Percentiles rank a stretch among this genome's conserved stretches.
Evolutionary conservation across 129 eudicot species (phyloP).

Genomic region (Lonicera japonica): DNA sequence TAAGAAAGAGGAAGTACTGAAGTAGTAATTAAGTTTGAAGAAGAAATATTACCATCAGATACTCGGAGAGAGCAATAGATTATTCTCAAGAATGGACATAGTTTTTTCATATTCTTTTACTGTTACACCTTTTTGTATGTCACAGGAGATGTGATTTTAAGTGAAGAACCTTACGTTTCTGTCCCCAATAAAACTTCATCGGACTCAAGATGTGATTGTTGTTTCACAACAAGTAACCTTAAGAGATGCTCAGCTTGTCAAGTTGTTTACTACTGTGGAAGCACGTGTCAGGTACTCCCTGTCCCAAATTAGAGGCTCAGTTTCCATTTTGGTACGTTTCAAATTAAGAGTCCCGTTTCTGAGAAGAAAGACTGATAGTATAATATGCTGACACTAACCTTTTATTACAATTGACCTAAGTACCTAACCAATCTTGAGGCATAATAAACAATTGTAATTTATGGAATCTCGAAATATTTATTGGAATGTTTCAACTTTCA

Average conservation of each 20-base stretch:
- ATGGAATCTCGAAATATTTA: no score
- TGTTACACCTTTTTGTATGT: neutral
- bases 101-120: neutral
- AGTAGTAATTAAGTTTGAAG: no score
- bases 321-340: no score
- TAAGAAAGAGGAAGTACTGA: no score
- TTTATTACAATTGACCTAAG: no score
- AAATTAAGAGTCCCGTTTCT: no score
- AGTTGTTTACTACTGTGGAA: slow-evolving; percentile 82
- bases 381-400: neutral
- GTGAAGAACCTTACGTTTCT: slow-evolving; percentile 78
- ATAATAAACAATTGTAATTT: neutral
- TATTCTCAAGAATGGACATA: neutral
- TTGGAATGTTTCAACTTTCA: no score
- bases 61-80: no score
- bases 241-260: slow-evolving; percentile 90
- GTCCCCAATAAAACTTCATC: slow-evolving; percentile 58
- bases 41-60: no score
- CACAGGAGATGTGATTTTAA: slow-evolving; percentile 69
- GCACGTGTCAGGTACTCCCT: slow-evolving; percentile 68
- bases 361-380: neutral
- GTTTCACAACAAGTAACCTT: slow-evolving; percentile 55
- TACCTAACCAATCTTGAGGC: no score
- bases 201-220: slow-evolving; percentile 63
- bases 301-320: no score